Evolutionary conservation across 2,329 filamentous ascomycete species (phyloP).

Genomic region (Fusarium coffeatum): DNA sequence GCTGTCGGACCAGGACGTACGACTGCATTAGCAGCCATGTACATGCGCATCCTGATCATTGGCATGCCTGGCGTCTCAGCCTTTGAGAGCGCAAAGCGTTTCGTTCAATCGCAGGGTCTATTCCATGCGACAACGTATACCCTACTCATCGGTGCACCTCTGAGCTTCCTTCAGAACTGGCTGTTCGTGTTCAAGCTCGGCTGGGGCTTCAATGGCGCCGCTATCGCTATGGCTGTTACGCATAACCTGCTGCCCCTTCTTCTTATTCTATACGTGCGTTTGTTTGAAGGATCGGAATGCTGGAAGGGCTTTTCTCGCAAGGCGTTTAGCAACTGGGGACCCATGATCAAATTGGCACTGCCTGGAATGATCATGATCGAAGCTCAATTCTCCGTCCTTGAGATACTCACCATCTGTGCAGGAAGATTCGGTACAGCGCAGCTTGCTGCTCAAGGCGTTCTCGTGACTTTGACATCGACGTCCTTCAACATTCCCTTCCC

Average conservation of each 20-base stretch:
- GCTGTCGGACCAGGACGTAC: slow-evolving; percentile 60
- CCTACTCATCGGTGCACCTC: slow-evolving; percentile 76
- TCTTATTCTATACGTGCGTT: slow-evolving; percentile 78
- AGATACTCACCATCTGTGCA: slow-evolving; percentile 82
- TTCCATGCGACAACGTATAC: slow-evolving; percentile 81
- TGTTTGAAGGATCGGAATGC: slow-evolving; percentile 77
- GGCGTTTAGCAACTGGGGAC: slow-evolving; percentile 77
- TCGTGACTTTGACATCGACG: slow-evolving; percentile 79
- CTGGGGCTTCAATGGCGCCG: slow-evolving; percentile 80
- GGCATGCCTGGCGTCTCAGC: slow-evolving; percentile 79
- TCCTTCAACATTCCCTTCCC: slow-evolving; percentile 93
- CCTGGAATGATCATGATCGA: slow-evolving; percentile 92
- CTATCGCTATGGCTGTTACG: slow-evolving; percentile 79
- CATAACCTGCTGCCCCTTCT: slow-evolving; percentile 79
- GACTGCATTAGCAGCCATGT: slow-evolving; percentile 75
- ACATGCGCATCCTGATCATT: slow-evolving; percentile 74
- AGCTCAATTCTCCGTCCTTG: slow-evolving; percentile 90
- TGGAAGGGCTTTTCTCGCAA: slow-evolving; percentile 80
- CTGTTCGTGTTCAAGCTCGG: slow-evolving; percentile 75
- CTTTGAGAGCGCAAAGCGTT: slow-evolving; percentile 82
- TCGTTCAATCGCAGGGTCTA: slow-evolving; percentile 81
- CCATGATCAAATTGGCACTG: slow-evolving; percentile 84
- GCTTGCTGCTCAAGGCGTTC: slow-evolving; percentile 85
- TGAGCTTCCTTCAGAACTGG: slow-evolving; percentile 81
- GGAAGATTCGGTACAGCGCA: slow-evolving; percentile 80